Evolutionary conservation across 768 basidiomycete genomes (phyloP).

Genomic region (Panaeolus cyanescens): DNA sequence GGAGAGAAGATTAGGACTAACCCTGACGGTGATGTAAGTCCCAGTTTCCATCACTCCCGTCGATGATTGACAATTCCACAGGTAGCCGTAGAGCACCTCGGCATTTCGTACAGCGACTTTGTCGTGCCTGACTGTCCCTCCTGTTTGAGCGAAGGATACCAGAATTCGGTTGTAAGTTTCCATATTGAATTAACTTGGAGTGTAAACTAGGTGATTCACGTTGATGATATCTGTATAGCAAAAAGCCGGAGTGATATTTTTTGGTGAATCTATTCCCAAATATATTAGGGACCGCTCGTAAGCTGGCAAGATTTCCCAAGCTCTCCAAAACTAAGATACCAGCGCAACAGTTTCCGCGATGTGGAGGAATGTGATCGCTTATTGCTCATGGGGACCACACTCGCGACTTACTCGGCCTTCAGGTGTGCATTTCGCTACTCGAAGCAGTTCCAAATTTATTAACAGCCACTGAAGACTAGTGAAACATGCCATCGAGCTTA

Average conservation of each 20-base stretch:
- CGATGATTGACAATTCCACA: conserved; percentile 25
- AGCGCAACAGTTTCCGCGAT: conserved; percentile 49
- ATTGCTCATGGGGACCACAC: conserved; percentile 84
- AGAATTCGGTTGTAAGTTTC: conserved; percentile 57
- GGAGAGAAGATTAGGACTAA: conserved; percentile 75
- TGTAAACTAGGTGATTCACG: conserved; percentile 1
- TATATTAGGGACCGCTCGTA: conserved; percentile 73
- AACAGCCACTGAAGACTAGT: conserved; percentile 55
- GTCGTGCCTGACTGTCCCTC: conserved; percentile 75
- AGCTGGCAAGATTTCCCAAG: conserved; percentile 21
- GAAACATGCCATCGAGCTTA: conserved; percentile 72
- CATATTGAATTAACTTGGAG: neutral
- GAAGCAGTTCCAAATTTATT: neutral
- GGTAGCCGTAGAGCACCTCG: conserved; percentile 76
- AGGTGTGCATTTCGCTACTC: conserved; percentile 45
- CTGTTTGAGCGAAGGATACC: conserved; percentile 61
- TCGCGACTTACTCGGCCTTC: conserved; percentile 93
- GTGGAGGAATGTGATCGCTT: conserved; percentile 66
- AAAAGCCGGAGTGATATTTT: conserved; percentile 85
- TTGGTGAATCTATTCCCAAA: conserved; percentile 83
- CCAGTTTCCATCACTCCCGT: conserved; percentile 1
- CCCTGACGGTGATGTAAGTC: conserved; percentile 86
- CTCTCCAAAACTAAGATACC: neutral
- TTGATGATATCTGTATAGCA: conserved; percentile 50
- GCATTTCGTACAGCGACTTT: conserved; percentile 76